Evolutionary conservation across 1,284 basidiomycete genomes (phyloP).

Genomic region (Trichosporon sp.): DNA sequence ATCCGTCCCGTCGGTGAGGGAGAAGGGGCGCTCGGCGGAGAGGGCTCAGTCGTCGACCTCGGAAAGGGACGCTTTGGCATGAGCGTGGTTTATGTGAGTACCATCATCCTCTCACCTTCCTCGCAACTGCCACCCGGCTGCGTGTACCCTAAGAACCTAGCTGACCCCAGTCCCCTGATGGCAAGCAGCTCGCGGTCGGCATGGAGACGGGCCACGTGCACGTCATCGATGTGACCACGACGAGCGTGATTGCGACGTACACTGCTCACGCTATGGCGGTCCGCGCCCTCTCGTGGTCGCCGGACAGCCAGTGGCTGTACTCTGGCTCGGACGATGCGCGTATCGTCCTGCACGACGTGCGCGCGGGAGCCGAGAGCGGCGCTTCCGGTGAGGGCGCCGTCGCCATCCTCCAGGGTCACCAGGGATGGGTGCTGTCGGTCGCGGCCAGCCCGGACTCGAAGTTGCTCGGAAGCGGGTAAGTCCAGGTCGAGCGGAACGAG

Average conservation of each 20-base stretch:
- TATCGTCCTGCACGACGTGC: slow-evolving; percentile 80
- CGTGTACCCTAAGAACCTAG: no score
- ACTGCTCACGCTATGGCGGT: slow-evolving; percentile 83
- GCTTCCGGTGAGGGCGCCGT: slow-evolving; percentile 66
- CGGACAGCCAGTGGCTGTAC: slow-evolving; percentile 73
- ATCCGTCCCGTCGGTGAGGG: slow-evolving; percentile 55
- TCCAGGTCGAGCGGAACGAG: slow-evolving; percentile 24
- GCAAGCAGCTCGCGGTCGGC: slow-evolving; percentile 72
- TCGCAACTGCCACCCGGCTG: not conserved
- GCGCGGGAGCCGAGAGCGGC: slow-evolving; percentile 45
- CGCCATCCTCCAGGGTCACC: slow-evolving; percentile 77
- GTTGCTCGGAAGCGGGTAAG: slow-evolving; percentile 75
- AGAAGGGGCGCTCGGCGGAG: slow-evolving; percentile 61
- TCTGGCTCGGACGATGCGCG: slow-evolving; percentile 86
- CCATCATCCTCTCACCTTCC: not conserved
- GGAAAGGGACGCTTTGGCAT: slow-evolving; percentile 81
- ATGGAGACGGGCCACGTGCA: slow-evolving; percentile 79
- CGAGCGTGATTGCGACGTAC: slow-evolving; percentile 67
- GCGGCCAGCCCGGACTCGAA: slow-evolving; percentile 77
- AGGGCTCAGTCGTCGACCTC: slow-evolving; percentile 60
- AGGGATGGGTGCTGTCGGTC: slow-evolving; percentile 79
- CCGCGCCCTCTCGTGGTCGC: slow-evolving; percentile 78
- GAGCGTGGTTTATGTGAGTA: slow-evolving; percentile 72
- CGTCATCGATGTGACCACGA: slow-evolving; percentile 73
- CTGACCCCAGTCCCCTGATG: slow-evolving; percentile 75